Base-by-base conservation (phyloP, 163 green algal genomes). In the Scenedesmus sp. region DNA sequence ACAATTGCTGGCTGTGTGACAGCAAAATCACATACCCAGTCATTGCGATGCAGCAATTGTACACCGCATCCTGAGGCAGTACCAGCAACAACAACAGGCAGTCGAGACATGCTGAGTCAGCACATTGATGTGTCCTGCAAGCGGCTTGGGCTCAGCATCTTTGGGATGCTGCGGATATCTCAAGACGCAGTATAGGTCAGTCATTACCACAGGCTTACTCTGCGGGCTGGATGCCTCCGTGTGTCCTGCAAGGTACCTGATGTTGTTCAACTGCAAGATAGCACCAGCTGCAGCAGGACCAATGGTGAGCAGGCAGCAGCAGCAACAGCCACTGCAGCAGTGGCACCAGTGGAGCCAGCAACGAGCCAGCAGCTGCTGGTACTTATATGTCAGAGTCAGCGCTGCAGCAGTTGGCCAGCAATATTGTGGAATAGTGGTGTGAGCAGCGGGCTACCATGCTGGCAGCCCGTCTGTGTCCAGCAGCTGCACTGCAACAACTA, bases 261-360 rank as follows among this genome's bases (percentile, higher is more conserved):
- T 98, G 35, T 87, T 97, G 26, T 96, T 99, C 87, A 97, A 96
- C 88, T 94, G 90, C 40, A 92, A 97, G 80, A 72, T 99, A 5
- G 91, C 95, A 16, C 93, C 95, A n/a, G 90, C 94, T 33, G 95
- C 95, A 30, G 96, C 92, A 18, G 97, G 97, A 13, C 91, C 86
- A 18, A 80, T 99, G 95, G 96, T 97, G 87, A 88, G 93, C 35
- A 0, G 13, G 2, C 37, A 44, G 68, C 42, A 73, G 24, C 46
- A 84, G 42, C 78, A 84, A n/a, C 81, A 87, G 81, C 80, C 26
- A 24, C 30, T n/a, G 82, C 82, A 79, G 33, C 81, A 46, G 46
- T 72, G 35, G 20, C 20, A 85, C 22, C 10, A 85, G 12, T 68
- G 33, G 7, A 43, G 37, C 26, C 40, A 35, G 76, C 37, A 51